Evolutionary conservation across 257 asterid genomes (phyloP), one percentile per base, ranked within the genome.

Genomic region (Primulina tabacum): DNA sequence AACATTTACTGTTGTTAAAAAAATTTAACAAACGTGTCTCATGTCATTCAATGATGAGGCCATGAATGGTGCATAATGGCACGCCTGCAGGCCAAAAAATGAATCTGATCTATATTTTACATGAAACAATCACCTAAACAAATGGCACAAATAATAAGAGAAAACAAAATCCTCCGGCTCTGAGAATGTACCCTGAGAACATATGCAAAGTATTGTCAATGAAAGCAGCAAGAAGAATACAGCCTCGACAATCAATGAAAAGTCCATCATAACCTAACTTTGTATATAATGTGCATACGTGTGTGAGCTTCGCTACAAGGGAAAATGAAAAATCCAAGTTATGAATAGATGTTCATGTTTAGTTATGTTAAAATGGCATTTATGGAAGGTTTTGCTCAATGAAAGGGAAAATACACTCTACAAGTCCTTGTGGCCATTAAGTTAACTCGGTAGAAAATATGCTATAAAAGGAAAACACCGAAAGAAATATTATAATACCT

Each of bases 401-500:
- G 20, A 47, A 47, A 12, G 7, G 55, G 55, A 12, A 47, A 47
- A 47, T 47, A 14, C 55, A 4, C 55, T 47, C 10, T 16, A 14
- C 11, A 40, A 40, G 57, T 50, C 57, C 57, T 50, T 50, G 21
- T 50, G 57, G 57, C 8, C 57, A 50, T 50, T 50, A 20, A 50
- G 16, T 50, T 14, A 50, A 5, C 21, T 50, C 57, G 4, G 57
- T 17, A 50, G 21, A 50, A 5, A 50, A 17, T 50, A 50, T 50
- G 21, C 17, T 50, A 16, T 0, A 50, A 50, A 17, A 50, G 21
- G 14, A 50, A 50, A 50, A 50, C 20, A 4, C 17, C 57, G 3
- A 34, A 50, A 59, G 62, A 38, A 24, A 12, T 29, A 50, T 58
- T 76, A 24, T 24, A 24, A 24, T 24, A 88, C 95, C 96, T 92